Evolutionary conservation across 768 basidiomycete species (phyloP).

Genomic region (Agrocybe pediades): DNA sequence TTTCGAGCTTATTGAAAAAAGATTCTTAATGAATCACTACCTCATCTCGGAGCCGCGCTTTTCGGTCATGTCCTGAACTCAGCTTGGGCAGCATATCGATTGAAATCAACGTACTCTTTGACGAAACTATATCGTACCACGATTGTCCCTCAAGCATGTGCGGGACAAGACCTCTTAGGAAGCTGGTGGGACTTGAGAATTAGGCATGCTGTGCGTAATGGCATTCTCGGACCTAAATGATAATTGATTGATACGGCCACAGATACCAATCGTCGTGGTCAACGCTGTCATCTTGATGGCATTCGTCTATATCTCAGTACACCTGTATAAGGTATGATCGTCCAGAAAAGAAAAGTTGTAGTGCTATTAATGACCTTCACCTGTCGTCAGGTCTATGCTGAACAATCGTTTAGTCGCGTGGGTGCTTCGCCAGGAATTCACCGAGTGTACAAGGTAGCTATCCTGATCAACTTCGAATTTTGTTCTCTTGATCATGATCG

Average conservation of each 20-base stretch:
- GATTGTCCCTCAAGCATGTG: conserved; percentile 41
- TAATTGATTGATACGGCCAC: conserved; percentile 1
- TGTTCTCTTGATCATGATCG: background rate
- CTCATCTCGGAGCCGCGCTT: conserved; percentile 50
- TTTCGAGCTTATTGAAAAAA: conserved; percentile 14
- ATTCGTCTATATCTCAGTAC: conserved; percentile 40
- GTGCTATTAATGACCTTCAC: background rate
- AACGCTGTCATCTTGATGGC: conserved; percentile 37
- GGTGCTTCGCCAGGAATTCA: conserved; percentile 46
- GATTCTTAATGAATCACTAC: conserved; percentile 54
- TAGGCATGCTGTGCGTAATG: conserved; percentile 35
- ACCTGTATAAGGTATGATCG: conserved; percentile 40
- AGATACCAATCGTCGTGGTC: conserved; percentile 44
- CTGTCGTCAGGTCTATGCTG: conserved; percentile 40
- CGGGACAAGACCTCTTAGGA: conserved; percentile 39
- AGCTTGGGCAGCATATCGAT: conserved; percentile 47
- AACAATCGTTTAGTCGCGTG: conserved; percentile 48
- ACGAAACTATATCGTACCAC: conserved; percentile 31
- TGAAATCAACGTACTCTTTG: conserved; percentile 33
- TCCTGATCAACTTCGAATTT: background rate
- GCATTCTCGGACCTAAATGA: background rate
- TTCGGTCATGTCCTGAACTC: conserved; percentile 47
- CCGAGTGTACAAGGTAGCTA: conserved; percentile 47
- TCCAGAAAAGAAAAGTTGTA: background rate
- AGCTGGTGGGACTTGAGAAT: conserved; percentile 42